Evolutionary conservation across 257 asterid genomes (phyloP), one percentile per base, ranked within the genome.

Genomic region (Oldenlandia corymbosa): DNA sequence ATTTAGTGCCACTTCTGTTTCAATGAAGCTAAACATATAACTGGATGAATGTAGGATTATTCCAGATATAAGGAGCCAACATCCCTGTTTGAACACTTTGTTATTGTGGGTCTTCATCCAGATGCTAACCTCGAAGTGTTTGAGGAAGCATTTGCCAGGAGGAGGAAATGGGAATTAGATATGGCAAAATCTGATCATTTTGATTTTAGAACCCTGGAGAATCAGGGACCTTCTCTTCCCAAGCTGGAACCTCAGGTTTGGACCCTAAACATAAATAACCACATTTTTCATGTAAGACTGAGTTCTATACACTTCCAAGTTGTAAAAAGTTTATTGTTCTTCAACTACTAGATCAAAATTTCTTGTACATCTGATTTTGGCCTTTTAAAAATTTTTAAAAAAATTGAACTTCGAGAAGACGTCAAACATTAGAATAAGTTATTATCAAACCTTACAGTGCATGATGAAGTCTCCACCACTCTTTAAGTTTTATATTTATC

Each of bases 101-200:
- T 84, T 71, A 70, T 91, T 65, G 85, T 72, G 75, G 98, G 98
- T 76, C 86, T 88, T 75, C 94, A 76, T 74, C 96, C 98, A 50
- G 87, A 91, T 67, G 79, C 86, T 71, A 85, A 88, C 76, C 92
- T 88, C 58, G 88, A 85, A 73, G 84, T 69, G 75, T 88, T 85
- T 53, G 98, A 86, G 80, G 90, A 82, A 78, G 88, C 92, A 55
- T 86, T 80, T 76, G 59, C 79, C 60, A 74, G 72, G 72, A 84
- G 65, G 74, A 86, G 78, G 76, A 81, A 88, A 76, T 77, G 78
- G 78, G 98, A 84, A 75, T 71, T 77, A 67, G 87, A 76, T 67
- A 77, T 56, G 66, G 73, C 66, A 75, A 77, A 64, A 55, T 68
- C 76, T 74, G 94, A 80, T 68, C 42, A 49, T 53, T 27, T 55